Base-by-base conservation (phyloP, 441 rosid species). In the Pelargonium fulgidum region DNA sequence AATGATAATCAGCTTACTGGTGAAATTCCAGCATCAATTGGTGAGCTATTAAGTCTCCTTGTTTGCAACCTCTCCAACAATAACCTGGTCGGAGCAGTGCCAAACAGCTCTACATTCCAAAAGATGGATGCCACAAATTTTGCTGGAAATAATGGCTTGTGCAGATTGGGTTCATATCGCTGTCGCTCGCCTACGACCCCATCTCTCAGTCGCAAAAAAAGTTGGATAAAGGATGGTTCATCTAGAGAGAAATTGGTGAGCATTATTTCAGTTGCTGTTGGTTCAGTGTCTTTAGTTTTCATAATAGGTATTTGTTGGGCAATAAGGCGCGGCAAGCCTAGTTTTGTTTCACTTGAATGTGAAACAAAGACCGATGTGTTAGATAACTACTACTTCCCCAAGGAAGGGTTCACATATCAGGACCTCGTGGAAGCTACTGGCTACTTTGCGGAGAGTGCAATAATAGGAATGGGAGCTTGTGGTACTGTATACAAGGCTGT, bases 51-150 rank as follows among this genome's bases (percentile, higher is more conserved):
- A 1, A 94, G 99, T 77, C 82, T 94, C 75, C 72, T 90, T 63
- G 94, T 85, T 5, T 94, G 97, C 92, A 92, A 94, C 84, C 86
- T 94, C 72, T 94, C 99, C 5, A 84, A 83, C 87, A 94, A 94
- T 80, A 80, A 87, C 75, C 88, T 94, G 41, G 82, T 80, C 0
- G 97, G 99, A 69, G 81, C 90, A 44, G 65, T 94, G 17, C 99
- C 99, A 24, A 64, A 81, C 1, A 42, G 72, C 24, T 77, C 81
- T 0, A 78, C 85, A 48, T 90, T 90, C 75, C 87, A 85, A 79
- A 89, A 82, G 81, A 94, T 94, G 99, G 85, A 78, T 12, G 66
- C 67, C 9, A 84, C 79, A 59, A 87, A 95, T 77, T 94, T 88
- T 68, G 50, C 78, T 12, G 96, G 93, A 66, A 92, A 94, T 77